These are phyloP conservation scores for Leucocoprinus leucothites DNA, from an alignment of 768 basidiomycete genomes.

Conservation along the genomic window DNA sequence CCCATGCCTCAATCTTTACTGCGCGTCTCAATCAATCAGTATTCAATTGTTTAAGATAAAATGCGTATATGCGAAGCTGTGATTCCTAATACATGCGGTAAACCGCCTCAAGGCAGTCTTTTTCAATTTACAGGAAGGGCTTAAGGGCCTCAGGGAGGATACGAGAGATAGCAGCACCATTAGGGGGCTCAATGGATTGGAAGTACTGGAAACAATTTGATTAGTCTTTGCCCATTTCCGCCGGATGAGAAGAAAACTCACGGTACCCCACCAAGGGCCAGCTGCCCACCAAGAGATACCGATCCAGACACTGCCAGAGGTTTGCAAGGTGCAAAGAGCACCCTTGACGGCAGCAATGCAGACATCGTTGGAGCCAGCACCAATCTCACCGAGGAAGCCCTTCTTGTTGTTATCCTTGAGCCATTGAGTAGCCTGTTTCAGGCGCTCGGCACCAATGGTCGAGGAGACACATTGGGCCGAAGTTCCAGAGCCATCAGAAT, in stretches of 20 bases:
- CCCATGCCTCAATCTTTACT: too few relatives aligned
- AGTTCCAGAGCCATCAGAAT: conserved; percentile 61
- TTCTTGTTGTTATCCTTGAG: conserved; percentile 56
- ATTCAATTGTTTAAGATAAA: too few relatives aligned
- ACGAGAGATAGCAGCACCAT: conserved; percentile 46
- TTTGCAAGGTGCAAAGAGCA: conserved; percentile 57
- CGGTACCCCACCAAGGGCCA: conserved; percentile 58
- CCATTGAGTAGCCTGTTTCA: conserved; percentile 55
- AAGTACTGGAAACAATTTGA: conserved; percentile 37
- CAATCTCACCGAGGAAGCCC: conserved; percentile 65
- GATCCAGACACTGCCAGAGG: conserved; percentile 56
- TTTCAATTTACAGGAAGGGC: conserved; percentile 43
- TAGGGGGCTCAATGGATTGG: conserved; percentile 61
- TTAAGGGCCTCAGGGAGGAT: conserved; percentile 55
- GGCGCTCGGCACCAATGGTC: conserved; percentile 57
- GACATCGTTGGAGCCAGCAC: conserved; percentile 43
- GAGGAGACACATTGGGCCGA: conserved; percentile 49
- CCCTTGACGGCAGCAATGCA: conserved; percentile 51
- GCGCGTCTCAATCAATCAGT: too few relatives aligned
- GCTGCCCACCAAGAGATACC: conserved; percentile 57
- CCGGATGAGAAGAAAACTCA: conserved; percentile 27
- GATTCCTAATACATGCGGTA: too few relatives aligned
- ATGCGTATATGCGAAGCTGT: too few relatives aligned
- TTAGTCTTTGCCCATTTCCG: not conserved
- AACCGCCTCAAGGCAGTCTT: not conserved